Evolutionary conservation across 768 basidiomycete species (phyloP).

Genomic region (Asterophora lycoperdoides): DNA sequence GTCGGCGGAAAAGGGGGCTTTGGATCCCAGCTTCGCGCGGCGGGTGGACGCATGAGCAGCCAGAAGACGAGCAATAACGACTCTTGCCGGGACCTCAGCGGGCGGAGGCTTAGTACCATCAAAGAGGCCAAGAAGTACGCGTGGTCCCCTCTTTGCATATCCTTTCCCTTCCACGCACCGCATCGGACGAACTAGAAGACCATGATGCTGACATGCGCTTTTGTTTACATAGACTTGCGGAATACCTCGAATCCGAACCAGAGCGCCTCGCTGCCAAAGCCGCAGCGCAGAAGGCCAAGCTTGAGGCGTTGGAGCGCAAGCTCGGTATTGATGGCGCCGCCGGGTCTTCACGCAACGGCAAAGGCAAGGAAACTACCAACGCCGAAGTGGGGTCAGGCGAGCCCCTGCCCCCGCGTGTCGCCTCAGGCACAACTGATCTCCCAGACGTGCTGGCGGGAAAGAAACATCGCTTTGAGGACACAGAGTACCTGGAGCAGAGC

Average conservation of each 20-base stretch:
- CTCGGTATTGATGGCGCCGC: constrained; percentile 58
- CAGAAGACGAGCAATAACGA: constrained; percentile 96
- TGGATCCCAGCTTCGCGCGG: constrained; percentile 92
- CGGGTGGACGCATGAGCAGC: constrained; percentile 95
- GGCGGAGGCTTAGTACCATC: constrained; percentile 85
- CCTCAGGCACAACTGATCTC: constrained; percentile 22
- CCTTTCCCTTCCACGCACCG: not conserved
- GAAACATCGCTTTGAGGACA: constrained; percentile 91
- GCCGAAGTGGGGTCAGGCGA: constrained; percentile 23
- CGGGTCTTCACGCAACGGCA: not conserved
- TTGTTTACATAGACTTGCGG: constrained; percentile 54
- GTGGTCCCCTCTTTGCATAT: constrained; percentile 8
- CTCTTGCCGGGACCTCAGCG: constrained; percentile 88
- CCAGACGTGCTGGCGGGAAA: constrained; percentile 56
- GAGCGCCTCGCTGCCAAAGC: constrained; percentile 73
- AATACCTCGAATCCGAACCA: constrained; percentile 82
- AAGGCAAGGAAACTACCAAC: constrained; percentile 12
- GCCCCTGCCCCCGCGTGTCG: constrained; percentile 25
- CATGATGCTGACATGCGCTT: no score
- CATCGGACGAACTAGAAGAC: no score
- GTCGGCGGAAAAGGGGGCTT: constrained; percentile 97
- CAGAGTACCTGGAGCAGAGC: constrained; percentile 88
- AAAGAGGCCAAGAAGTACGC: constrained; percentile 94
- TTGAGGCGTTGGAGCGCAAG: constrained; percentile 80
- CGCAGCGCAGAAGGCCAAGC: constrained; percentile 75